These are phyloP conservation scores for Mycena vulgaris DNA, from an alignment of 768 basidiomycete genomes.

Conservation along the genomic window DNA sequence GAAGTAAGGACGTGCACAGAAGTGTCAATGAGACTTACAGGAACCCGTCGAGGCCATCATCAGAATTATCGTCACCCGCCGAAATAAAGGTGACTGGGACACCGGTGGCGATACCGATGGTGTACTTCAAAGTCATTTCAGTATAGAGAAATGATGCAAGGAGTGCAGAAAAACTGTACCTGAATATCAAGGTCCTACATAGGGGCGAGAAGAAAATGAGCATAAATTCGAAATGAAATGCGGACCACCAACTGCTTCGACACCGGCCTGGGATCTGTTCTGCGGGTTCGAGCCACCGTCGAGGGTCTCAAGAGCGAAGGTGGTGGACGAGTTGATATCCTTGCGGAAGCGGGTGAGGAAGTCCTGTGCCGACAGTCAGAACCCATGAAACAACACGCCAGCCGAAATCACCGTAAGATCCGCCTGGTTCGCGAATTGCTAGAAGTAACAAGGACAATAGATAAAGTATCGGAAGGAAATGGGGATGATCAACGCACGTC, in stretches of 20 bases:
- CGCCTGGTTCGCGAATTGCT: conserved; percentile 14
- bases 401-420: conserved; percentile 14
- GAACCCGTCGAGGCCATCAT: conserved; percentile 43
- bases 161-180: conserved; percentile 2
- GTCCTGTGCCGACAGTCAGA: conserved; percentile 41
- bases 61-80: conserved; percentile 46
- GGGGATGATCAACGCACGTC: conserved; percentile 14
- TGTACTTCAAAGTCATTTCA: conserved; percentile 52
- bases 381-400: conserved; percentile 7
- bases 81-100: conserved; percentile 52
- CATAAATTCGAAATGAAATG: conserved; percentile 27
- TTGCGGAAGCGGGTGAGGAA: conserved; percentile 41
- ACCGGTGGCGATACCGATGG: conserved; percentile 50
- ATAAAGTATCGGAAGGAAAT: conserved; percentile 11
- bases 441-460: not conserved
- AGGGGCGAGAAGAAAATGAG: not conserved
- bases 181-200: conserved; percentile 37
- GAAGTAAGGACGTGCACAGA: conserved; percentile 33
- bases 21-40: conserved; percentile 3
- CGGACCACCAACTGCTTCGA: conserved; percentile 42
- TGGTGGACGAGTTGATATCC: conserved; percentile 38
- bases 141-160: conserved; percentile 4
- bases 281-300: conserved; percentile 44
- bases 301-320: conserved; percentile 39
- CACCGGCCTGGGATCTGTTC: conserved; percentile 29